Evolutionary conservation across 495 filamentous ascomycete genomes (phyloP), one percentile per base, ranked within the genome.

Genomic region (Podospora australis): DNA sequence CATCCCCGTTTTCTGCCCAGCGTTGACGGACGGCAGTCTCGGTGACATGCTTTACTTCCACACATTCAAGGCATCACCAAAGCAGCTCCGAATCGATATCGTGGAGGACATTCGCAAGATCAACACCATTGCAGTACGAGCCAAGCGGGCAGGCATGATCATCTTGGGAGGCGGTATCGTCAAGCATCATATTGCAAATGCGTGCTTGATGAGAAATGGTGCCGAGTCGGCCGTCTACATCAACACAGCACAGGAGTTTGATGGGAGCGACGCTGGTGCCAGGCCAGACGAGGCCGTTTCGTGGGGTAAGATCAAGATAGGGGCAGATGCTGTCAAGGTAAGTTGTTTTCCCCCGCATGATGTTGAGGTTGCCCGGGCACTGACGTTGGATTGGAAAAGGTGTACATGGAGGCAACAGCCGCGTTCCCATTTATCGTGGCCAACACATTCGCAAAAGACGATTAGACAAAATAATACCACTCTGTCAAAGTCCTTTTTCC

Each of bases 31-130:
- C 56, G 94, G 92, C 5, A 90, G 85, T 41, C 68, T 97, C 14
- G 94, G 92, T 0, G 92, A 98, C 61, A 98, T 98, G 94, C 67
- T 97, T 20, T 96, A 95, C 64, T 96, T 96, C 66, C 90, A 97
- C 70, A 92, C 89, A 2, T 98, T 83, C 78, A 87, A 86, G 58
- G 70, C 84, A 0, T 87, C 85, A 11, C 92, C 90, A 1, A 66
- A 72, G 50, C 83, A 86, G 62, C 71, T 98, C 16, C 72, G 79
- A 24, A 79, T 96, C 28, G 91, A 96, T 59, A 91, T 95, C 43
- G 83, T 96, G 6, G 83, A 88, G 44, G 90, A 96, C 57, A 87
- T 96, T 43, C 79, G 92, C 16, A 79, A 74, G 42, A 87, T 96
- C 65, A 97, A 98, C 67, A 88, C 86, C 8, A 80, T 96, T 44